Evolutionary conservation across 139 green algal genomes (phyloP).

Genomic region (Yamagishiella unicocca): DNA sequence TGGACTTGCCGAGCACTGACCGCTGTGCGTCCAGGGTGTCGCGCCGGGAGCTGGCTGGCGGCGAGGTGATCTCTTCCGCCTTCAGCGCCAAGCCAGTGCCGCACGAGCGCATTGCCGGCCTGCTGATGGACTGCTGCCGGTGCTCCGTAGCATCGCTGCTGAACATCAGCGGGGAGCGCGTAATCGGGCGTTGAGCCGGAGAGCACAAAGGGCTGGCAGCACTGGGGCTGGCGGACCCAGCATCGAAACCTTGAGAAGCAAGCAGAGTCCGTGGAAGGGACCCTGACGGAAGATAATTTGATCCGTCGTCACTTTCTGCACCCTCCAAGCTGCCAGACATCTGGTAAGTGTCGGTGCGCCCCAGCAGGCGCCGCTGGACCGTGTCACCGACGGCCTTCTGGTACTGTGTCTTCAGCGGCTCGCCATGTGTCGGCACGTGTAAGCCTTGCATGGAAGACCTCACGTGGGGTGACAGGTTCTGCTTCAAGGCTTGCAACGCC

Average conservation of each 20-base stretch:
- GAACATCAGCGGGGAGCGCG: no score
- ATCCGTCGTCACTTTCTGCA: no score
- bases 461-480: conserved; percentile 1
- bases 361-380: conserved; percentile 26
- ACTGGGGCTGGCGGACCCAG: no score
- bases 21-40: not conserved
- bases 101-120: not conserved
- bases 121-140: not conserved
- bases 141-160: no score
- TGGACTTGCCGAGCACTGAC: not conserved
- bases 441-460: not conserved
- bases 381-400: conserved; percentile 8
- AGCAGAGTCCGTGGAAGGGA: no score
- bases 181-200: no score
- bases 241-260: no score
- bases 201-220: no score
- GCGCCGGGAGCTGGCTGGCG: not conserved
- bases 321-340: not conserved
- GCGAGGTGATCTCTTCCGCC: not conserved
- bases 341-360: conserved; percentile 19
- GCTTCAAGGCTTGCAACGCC: conserved; percentile 5
- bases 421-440: not conserved
- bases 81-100: not conserved
- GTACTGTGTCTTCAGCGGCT: conserved; percentile 4
- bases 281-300: no score